Evolutionary conservation across 768 basidiomycete species (phyloP).

Genomic region (Asterophora lycoperdoides): DNA sequence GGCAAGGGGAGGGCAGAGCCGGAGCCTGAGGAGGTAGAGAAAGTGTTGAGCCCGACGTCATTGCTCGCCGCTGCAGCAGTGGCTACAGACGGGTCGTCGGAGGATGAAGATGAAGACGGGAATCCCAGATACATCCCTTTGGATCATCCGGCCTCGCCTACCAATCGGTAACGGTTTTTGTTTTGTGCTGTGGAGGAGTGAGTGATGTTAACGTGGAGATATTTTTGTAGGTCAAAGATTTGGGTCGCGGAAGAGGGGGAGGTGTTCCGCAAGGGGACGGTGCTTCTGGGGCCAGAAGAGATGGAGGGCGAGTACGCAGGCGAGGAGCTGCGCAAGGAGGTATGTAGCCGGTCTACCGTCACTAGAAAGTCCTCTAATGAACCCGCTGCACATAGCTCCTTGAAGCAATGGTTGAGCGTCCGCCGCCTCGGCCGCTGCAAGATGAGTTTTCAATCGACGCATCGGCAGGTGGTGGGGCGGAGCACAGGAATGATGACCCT

Average conservation of each 20-base stretch:
- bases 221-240: slow-evolving; percentile 50
- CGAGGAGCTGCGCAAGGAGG: slow-evolving; percentile 82
- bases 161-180: slow-evolving; percentile 44
- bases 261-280: slow-evolving; percentile 88
- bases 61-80: slow-evolving; percentile 33
- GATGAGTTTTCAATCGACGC: slow-evolving; percentile 54
- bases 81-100: slow-evolving; percentile 41
- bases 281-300: slow-evolving; percentile 75
- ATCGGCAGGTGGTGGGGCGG: slow-evolving; percentile 19
- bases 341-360: slow-evolving; percentile 26
- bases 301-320: slow-evolving; percentile 89
- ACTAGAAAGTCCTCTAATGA: not conserved
- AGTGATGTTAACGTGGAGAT: slow-evolving; percentile 3
- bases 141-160: slow-evolving; percentile 37
- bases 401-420: slow-evolving; percentile 82
- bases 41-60: slow-evolving; percentile 67
- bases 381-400: slow-evolving; percentile 53
- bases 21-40: slow-evolving; percentile 63
- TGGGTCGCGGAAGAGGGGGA: slow-evolving; percentile 96
- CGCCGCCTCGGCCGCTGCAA: slow-evolving; percentile 66
- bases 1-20: slow-evolving; percentile 73
- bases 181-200: not conserved
- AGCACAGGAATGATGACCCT: slow-evolving; percentile 15
- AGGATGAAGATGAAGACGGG: slow-evolving; percentile 48
- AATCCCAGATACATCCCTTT: slow-evolving; percentile 30